Conservation (phyloP, 257 asterid genomes). For the Petunia secreta region DNA sequence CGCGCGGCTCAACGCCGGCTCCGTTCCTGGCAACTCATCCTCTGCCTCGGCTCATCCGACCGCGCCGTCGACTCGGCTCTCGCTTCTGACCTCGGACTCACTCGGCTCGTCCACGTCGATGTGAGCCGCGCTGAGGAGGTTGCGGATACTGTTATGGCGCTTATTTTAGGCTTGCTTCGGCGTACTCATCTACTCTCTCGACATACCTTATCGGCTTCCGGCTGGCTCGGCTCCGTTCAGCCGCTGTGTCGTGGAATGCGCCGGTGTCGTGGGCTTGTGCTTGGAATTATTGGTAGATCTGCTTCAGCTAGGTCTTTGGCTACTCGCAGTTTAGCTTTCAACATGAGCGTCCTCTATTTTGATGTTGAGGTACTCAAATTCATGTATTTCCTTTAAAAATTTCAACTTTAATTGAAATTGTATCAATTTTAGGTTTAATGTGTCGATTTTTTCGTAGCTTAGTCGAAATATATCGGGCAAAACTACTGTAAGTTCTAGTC, state of each 20-base stretch:
- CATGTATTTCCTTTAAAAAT: neutral
- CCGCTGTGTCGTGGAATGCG: constrained; percentile 97
- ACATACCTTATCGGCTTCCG: constrained; percentile 88
- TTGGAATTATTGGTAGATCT: constrained; percentile 97
- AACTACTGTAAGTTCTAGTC: too few relatives aligned
- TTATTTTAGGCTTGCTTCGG: constrained; percentile 79
- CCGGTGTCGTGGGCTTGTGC: constrained; percentile 72
- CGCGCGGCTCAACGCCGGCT: constrained; percentile 99
- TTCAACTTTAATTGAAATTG: neutral
- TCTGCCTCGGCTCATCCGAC: constrained; percentile 96
- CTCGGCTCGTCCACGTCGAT: constrained; percentile 82
- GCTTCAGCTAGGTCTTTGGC: constrained; percentile 92
- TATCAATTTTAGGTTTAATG: too few relatives aligned
- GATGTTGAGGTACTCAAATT: constrained; percentile 64
- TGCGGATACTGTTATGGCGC: constrained; percentile 99
- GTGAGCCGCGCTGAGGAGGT: constrained; percentile 95
- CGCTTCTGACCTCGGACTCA: constrained; percentile 80
- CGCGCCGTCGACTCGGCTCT: constrained; percentile 83
- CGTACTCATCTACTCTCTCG: constrained; percentile 94
- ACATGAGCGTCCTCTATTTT: constrained; percentile 92
- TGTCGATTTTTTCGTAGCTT: too few relatives aligned
- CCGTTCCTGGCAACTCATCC: constrained; percentile 91
- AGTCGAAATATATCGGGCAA: too few relatives aligned
- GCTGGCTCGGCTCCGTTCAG: constrained; percentile 99
- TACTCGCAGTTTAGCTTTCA: constrained; percentile 87